phyloP scores from a whole-genome alignment of 805 yeast species.

The Cyberlindnera mycetangii region DNA sequence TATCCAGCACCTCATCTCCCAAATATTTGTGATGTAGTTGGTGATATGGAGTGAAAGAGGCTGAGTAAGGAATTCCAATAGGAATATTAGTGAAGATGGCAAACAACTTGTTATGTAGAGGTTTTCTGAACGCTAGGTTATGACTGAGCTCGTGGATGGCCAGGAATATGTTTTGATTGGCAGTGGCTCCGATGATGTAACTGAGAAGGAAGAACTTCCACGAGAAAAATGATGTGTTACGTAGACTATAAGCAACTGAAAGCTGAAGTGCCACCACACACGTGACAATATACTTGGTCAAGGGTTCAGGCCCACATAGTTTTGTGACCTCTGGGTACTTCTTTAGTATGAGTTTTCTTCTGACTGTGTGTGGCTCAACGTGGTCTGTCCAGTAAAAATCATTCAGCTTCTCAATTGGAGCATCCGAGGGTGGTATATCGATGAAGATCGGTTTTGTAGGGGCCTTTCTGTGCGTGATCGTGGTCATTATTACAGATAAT shows the following conservation, averaged over 20 bases:
- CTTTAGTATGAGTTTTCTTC: slow-evolving; percentile 71
- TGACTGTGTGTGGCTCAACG: slow-evolving; percentile 73
- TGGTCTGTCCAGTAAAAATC: slow-evolving; percentile 85
- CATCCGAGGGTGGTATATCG: slow-evolving; percentile 32
- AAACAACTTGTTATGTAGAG: slow-evolving; percentile 72
- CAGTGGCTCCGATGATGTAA: slow-evolving; percentile 81
- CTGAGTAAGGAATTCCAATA: slow-evolving; percentile 86
- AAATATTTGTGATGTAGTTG: slow-evolving; percentile 86
- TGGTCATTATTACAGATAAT: slow-evolving; percentile 20
- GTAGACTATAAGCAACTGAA: slow-evolving; percentile 55
- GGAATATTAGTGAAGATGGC: slow-evolving; percentile 79
- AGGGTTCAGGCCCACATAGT: slow-evolving; percentile 82
- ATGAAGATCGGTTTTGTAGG: slow-evolving; percentile 23
- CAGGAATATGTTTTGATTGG: slow-evolving; percentile 77
- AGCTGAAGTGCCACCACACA: slow-evolving; percentile 71
- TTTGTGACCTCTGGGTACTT: slow-evolving; percentile 78
- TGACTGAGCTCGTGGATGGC: slow-evolving; percentile 89
- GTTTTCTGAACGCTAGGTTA: slow-evolving; percentile 77
- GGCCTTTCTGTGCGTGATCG: slow-evolving; percentile 28
- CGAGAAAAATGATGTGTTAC: slow-evolving; percentile 50
- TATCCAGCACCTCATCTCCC: slow-evolving; percentile 81
- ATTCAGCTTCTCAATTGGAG: slow-evolving; percentile 36
- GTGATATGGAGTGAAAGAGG: slow-evolving; percentile 84
- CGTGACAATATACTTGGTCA: slow-evolving; percentile 71
- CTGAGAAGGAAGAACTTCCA: slow-evolving; percentile 60